Evolutionary conservation across 805 yeast species (phyloP).

Genomic region (Myxozyma monticola): DNA sequence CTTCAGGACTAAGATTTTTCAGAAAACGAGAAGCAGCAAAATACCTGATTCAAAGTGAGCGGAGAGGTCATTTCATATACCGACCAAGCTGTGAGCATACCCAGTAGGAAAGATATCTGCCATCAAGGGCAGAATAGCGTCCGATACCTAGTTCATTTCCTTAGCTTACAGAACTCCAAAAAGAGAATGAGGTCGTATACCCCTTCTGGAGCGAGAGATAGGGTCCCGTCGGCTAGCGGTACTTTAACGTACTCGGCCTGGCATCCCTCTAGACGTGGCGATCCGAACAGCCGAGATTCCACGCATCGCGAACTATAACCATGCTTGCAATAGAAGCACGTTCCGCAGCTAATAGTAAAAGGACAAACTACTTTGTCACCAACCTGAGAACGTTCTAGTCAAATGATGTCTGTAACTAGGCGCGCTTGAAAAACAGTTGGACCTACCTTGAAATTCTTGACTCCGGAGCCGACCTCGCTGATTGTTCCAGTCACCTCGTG

Average conservation of each 20-base stretch:
- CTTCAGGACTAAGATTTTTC: constrained; percentile 42
- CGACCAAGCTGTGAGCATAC: neutral
- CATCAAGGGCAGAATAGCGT: constrained; percentile 54
- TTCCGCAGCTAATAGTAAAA: constrained; percentile 60
- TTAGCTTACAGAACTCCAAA: no score
- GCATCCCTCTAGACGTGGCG: constrained; percentile 57
- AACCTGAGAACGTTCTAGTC: constrained; percentile 9
- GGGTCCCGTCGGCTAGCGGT: constrained; percentile 56
- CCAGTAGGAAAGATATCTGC: constrained; percentile 68
- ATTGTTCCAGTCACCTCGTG: constrained; percentile 52
- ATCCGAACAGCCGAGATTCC: constrained; percentile 58
- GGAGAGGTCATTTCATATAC: neutral
- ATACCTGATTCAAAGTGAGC: constrained; percentile 40
- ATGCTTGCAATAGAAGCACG: constrained; percentile 57
- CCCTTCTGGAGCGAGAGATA: constrained; percentile 41
- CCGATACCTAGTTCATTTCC: constrained; percentile 45
- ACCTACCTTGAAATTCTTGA: constrained; percentile 37
- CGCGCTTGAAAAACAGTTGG: neutral
- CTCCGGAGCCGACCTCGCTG: constrained; percentile 40
- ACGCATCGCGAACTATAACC: constrained; percentile 59
- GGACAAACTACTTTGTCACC: constrained; percentile 52
- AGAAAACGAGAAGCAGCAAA: constrained; percentile 56
- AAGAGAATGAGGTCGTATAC: no score
- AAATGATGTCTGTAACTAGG: neutral
- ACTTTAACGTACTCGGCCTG: constrained; percentile 63